Evolutionary conservation across 768 basidiomycete species (phyloP).

Genomic region (Cyclocybe cylindracea): DNA sequence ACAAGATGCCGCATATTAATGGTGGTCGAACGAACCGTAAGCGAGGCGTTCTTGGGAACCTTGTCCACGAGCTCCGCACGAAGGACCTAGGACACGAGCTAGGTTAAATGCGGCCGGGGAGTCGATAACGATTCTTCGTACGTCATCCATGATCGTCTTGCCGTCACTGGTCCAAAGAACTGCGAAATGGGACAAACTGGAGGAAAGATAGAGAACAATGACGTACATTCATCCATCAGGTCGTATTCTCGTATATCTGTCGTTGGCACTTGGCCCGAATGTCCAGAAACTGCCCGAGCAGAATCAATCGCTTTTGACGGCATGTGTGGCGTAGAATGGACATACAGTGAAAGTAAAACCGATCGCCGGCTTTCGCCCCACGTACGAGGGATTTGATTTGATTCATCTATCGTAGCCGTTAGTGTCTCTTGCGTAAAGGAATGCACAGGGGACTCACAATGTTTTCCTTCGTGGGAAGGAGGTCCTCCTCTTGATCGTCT

Average conservation of each 20-base stretch:
- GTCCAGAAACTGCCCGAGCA: background rate
- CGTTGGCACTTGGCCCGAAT: slow-evolving; percentile 1
- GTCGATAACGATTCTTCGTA: background rate
- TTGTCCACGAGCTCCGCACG: background rate
- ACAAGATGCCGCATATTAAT: background rate
- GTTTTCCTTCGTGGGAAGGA: background rate
- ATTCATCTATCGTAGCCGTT: too few species aligned
- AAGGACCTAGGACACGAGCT: background rate
- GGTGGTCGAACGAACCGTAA: background rate
- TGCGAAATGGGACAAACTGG: too few species aligned
- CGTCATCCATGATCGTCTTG: slow-evolving; percentile 3
- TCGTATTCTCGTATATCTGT: background rate
- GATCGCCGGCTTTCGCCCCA: background rate
- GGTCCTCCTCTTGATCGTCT: background rate
- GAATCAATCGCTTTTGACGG: background rate
- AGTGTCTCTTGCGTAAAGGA: too few species aligned
- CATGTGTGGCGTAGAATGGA: background rate
- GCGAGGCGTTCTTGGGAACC: background rate
- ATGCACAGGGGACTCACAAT: too few species aligned
- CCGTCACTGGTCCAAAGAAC: background rate
- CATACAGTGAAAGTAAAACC: slow-evolving; percentile 7
- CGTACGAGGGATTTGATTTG: background rate
- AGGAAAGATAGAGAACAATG: background rate
- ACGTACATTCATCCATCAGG: slow-evolving; percentile 2
- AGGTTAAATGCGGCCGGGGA: background rate